Base-by-base conservation (phyloP, 2,329 filamentous ascomycete genomes). In the Microsporum canis region DNA sequence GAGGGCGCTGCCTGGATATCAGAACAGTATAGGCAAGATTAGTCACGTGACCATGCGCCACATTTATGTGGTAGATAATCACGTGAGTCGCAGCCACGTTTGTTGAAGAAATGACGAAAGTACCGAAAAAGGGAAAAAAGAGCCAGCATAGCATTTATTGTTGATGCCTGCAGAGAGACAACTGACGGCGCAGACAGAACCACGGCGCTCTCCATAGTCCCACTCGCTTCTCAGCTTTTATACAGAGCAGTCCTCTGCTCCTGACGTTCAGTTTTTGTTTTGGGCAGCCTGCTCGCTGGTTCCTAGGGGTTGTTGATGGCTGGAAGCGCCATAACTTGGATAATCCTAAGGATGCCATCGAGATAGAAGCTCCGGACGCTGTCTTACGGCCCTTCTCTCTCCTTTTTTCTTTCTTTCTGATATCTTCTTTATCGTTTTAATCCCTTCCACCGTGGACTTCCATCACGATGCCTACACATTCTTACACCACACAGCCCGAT, bases 401-500 rank as follows among this genome's bases (percentile, higher is more conserved):
- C 3, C 1, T 14, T 17, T n/a, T 34, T 34, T 10, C 0, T 49
- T 5, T 31, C 27, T 5, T 27, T 31, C 3, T 10, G 17, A 51
- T 31, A 12, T 1, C 27, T 27, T 7, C 8, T 36, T 34, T 23
- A 36, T 31, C 5, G 14, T 29, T 27, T 14, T 51, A 51, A 27
- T 17, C n/a, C 14, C 14, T 29, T 51, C 12, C 23, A 12, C 5
- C 1, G 45, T 29, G 27, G 45, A 51, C 12, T 10, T 12, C 33
- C 17, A 7, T 14, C 51, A 60, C 3, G 59, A 62, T 14, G 63
- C 64, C 17, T 63, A 45, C 49, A 69, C 68, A 2, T 62, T 3
- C 62, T 63, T 12, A 74, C 72, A 2, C 72, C 75, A 5, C 62
- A 68, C 33, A 68, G 68, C 45, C 74, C 75, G 23, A 72, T 74